Percentiles rank a stretch among this genome's conserved stretches.
Evolutionary conservation across 208 protist species (phyloP).

Genomic region (Zelonia costaricensis): DNA sequence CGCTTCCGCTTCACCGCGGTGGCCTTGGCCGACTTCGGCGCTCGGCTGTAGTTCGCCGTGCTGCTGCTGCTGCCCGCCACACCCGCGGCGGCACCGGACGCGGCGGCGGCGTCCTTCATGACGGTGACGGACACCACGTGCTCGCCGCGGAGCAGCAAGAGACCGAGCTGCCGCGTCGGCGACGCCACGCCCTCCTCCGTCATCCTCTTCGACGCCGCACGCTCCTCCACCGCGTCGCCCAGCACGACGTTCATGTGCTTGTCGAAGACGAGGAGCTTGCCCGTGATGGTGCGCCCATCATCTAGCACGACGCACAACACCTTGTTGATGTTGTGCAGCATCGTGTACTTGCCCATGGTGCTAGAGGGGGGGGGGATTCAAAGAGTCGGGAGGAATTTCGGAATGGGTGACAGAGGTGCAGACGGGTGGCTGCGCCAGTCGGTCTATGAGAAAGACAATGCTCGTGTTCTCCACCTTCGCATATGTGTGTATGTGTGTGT

Average conservation of each 20-base stretch:
- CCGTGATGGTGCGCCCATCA: slow-evolving; percentile 74
- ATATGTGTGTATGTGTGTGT: neutral
- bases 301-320: slow-evolving; percentile 62
- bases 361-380: no score
- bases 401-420: neutral
- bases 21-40: slow-evolving; percentile 42
- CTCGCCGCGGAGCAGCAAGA: slow-evolving; percentile 84
- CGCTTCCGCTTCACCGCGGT: slow-evolving; percentile 40
- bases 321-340: slow-evolving; percentile 88
- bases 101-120: slow-evolving; percentile 27
- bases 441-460: no score
- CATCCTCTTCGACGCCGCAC: slow-evolving; percentile 74
- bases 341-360: slow-evolving; percentile 69
- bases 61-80: slow-evolving; percentile 3
- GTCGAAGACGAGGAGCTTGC: slow-evolving; percentile 84
- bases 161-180: slow-evolving; percentile 58
- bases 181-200: slow-evolving; percentile 43
- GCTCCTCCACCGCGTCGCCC: slow-evolving; percentile 52
- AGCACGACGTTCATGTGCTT: slow-evolving; percentile 91
- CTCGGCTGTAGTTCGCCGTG: slow-evolving; percentile 39
- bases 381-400: neutral
- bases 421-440: neutral
- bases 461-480: neutral
- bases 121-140: slow-evolving; percentile 83
- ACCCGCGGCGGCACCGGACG: neutral